A percentile compares a stretch with the other conserved stretches of the same genome.
These are phyloP conservation scores for Naumovozyma castellii DNA, from an alignment of 805 yeast genomes.

Conservation along the genomic window DNA sequence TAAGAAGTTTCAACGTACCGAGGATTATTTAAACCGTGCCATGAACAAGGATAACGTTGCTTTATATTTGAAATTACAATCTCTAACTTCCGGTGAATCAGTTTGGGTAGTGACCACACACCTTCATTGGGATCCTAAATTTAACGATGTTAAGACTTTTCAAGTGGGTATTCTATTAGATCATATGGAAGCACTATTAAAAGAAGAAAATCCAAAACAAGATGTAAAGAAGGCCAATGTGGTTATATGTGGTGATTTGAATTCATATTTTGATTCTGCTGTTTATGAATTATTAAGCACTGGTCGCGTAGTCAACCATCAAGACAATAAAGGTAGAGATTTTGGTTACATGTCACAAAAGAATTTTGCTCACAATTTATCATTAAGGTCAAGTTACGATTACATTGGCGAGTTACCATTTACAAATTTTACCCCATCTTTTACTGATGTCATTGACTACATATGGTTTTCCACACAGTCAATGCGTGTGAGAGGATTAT, in stretches of 20 bases:
- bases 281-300: conserved; percentile 83
- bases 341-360: conserved; percentile 87
- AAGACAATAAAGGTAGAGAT: conserved; percentile 74
- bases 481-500: conserved; percentile 74
- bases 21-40: conserved; percentile 89
- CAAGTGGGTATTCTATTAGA: conserved; percentile 89
- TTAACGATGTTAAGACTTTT: conserved; percentile 89
- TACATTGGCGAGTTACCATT: conserved; percentile 84
- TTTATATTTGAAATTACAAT: conserved; percentile 64
- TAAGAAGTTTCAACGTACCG: conserved; percentile 83
- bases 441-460: conserved; percentile 89
- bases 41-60: conserved; percentile 95
- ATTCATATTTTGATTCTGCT: conserved; percentile 78
- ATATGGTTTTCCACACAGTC: conserved; percentile 84
- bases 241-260: conserved; percentile 90
- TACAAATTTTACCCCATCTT: conserved; percentile 88
- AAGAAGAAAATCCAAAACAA: conserved; percentile 37
- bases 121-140: conserved; percentile 97
- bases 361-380: conserved; percentile 74
- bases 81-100: conserved; percentile 58
- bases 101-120: conserved; percentile 81
- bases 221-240: conserved; percentile 60
- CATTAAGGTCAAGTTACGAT: conserved; percentile 77
- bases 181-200: conserved; percentile 63
- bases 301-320: conserved; percentile 70